Evolutionary conservation across 2,329 filamentous ascomycete species (phyloP).

Genomic region (Penicillium griseofulvum): DNA sequence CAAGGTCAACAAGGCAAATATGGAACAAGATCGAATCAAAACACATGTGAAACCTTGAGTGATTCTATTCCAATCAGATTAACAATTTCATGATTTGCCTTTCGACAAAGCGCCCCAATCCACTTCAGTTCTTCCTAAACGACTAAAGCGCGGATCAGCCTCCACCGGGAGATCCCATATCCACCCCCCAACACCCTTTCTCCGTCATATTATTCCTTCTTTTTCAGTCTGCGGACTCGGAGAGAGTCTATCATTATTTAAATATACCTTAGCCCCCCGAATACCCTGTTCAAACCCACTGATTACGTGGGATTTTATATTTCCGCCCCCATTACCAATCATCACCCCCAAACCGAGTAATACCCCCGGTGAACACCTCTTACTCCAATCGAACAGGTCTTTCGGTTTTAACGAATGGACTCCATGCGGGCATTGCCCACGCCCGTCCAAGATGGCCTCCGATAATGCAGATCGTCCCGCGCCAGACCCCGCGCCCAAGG

Average conservation of each 20-base stretch:
- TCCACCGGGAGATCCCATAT: constrained; percentile 21
- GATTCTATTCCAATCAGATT: not conserved
- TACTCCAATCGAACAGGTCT: not conserved
- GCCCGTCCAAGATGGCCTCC: constrained; percentile 15
- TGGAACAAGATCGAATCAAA: not conserved
- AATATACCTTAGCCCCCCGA: not conserved
- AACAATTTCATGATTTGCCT: constrained; percentile 4
- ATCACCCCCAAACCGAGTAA: not conserved
- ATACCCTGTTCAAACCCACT: not conserved
- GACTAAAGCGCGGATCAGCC: constrained; percentile 22
- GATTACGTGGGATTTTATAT: not conserved
- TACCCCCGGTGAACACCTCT: not conserved
- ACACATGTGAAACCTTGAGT: not conserved
- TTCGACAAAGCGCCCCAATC: not conserved
- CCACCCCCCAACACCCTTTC: constrained; percentile 10
- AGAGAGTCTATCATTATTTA: not conserved
- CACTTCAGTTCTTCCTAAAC: constrained; percentile 5
- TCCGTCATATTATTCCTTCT: constrained; percentile 5
- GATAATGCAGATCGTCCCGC: constrained; percentile 12
- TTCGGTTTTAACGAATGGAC: constrained; percentile 12
- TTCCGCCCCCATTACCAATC: not conserved
- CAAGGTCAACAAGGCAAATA: not conserved
- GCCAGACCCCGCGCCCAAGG: constrained; percentile 24
- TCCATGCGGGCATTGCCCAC: constrained; percentile 9
- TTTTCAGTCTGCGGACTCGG: not conserved